Percentiles rank a stretch among this genome's conserved stretches.
Conservation (phyloP, 164 flowering plant species). For the Brasenia schreberi region DNA sequence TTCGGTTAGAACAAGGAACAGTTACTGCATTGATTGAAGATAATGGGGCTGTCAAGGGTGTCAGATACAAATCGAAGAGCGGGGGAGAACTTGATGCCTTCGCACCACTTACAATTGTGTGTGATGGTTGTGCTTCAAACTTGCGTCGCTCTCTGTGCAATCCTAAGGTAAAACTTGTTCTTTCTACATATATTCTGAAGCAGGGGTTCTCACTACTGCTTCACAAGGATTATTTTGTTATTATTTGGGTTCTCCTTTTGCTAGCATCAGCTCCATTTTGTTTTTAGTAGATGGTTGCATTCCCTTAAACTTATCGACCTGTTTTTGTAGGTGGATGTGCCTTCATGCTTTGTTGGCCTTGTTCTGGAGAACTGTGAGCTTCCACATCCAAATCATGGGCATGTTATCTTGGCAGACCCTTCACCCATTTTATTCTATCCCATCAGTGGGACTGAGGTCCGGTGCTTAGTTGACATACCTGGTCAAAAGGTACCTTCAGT, state of each 20-base stretch:
- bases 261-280: neutral
- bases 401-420: slow-evolving; percentile 80
- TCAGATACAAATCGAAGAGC: slow-evolving; percentile 49
- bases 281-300: neutral
- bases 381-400: slow-evolving; percentile 82
- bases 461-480: slow-evolving; percentile 93
- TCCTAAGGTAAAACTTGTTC: slow-evolving; percentile 43
- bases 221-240: neutral
- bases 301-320: neutral
- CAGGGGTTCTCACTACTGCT: neutral
- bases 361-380: slow-evolving; percentile 67
- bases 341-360: slow-evolving; percentile 88
- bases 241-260: neutral
- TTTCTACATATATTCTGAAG: neutral
- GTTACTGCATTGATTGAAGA: slow-evolving; percentile 76
- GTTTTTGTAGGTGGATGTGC: slow-evolving; percentile 63
- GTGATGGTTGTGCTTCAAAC: slow-evolving; percentile 95
- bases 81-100: slow-evolving; percentile 50
- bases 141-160: slow-evolving; percentile 74
- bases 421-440: slow-evolving; percentile 87
- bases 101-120: slow-evolving; percentile 85
- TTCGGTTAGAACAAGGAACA: slow-evolving; percentile 63
- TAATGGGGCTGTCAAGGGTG: slow-evolving; percentile 66
- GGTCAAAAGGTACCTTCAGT: slow-evolving; percentile 87
- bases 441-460: slow-evolving; percentile 75